Percentiles rank a stretch among this genome's conserved stretches.
These are phyloP conservation scores for Lanmaoa rubissima DNA, from an alignment of 768 basidiomycete genomes.

Conservation along the genomic window DNA sequence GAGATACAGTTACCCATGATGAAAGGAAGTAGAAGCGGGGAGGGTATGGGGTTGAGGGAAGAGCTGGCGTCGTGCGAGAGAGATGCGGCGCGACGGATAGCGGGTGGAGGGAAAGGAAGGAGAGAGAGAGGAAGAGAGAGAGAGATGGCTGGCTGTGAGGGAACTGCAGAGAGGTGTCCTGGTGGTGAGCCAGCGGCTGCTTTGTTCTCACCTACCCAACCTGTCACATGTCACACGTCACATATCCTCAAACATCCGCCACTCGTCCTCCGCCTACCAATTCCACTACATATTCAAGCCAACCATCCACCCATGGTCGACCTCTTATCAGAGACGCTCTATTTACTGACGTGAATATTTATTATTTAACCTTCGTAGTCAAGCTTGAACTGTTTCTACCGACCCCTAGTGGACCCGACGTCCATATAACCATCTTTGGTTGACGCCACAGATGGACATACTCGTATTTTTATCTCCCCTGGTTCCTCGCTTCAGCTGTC, in stretches of 20 bases:
- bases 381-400: not conserved
- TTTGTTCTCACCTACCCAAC: conserved; percentile 27
- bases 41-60: not conserved
- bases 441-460: conserved; percentile 5
- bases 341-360: too few relatives aligned
- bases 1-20: conserved; percentile 71
- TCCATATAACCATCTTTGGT: conserved; percentile 20
- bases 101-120: too few relatives aligned
- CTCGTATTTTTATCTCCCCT: too few relatives aligned
- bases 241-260: not conserved
- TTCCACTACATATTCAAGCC: not conserved
- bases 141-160: not conserved
- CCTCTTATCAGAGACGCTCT: too few relatives aligned
- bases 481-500: too few relatives aligned
- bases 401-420: too few relatives aligned
- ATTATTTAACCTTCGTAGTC: too few relatives aligned
- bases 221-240: conserved; percentile 25
- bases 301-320: too few relatives aligned
- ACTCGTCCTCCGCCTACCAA: too few relatives aligned
- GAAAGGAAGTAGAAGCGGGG: not conserved
- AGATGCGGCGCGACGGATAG: not conserved
- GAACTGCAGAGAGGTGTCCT: conserved; percentile 7
- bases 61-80: not conserved
- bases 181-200: conserved; percentile 7
- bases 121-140: too few relatives aligned